Base-by-base conservation (phyloP, 2,329 filamentous ascomycete genomes). In the Decorospora gaudefroyi region DNA sequence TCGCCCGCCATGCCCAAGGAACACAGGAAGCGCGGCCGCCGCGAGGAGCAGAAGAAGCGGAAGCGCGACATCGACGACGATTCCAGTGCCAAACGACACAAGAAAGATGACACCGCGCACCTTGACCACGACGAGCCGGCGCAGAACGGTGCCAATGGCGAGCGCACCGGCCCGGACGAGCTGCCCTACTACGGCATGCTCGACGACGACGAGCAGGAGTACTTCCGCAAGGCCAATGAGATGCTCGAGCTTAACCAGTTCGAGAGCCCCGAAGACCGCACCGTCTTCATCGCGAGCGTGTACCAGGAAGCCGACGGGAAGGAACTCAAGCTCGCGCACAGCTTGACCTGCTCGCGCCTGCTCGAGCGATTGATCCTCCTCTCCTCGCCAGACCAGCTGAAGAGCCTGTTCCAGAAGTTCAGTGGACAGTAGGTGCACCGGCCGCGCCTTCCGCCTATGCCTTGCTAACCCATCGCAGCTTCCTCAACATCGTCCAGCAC, bases 261-360 rank as follows among this genome's bases (percentile, higher is more conserved):
- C 68, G 82, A 81, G 27, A 84, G 85, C 26, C 70, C 82, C 38
- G 89, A 96, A 57, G 76, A 78, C 53, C 72, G 75, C 42, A 55
- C 61, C 6, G 60, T 75, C 13, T 80, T 80, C 60, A 68, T 97
- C 32, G 83, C 86, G 49, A 95, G 86, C 69, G 87, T 97, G 37
- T 95, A 88, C 72, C 79, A 81, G 56, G 92, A 97, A 72, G 90
- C 91, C 0, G 78, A 84, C 49, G 90, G 90, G 49, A 97, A 97
- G 72, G 93, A 97, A 71, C 77, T 99, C 64, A 99, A 97, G 77
- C 82, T 99, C 51, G 91, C 91, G 16, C 93, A 89, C 73, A 96
- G 90, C 69, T 93, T 99, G 73, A 93, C 89, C 3, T 96, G 91
- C 72, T 99, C 93, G 37, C 80, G 93, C 11, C 74, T 99, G 39